A percentile compares a stretch with the other conserved stretches of the same genome.
Evolutionary conservation across 2,329 filamentous ascomycete genomes (phyloP).

Genomic region (Calonectria pteridis): DNA sequence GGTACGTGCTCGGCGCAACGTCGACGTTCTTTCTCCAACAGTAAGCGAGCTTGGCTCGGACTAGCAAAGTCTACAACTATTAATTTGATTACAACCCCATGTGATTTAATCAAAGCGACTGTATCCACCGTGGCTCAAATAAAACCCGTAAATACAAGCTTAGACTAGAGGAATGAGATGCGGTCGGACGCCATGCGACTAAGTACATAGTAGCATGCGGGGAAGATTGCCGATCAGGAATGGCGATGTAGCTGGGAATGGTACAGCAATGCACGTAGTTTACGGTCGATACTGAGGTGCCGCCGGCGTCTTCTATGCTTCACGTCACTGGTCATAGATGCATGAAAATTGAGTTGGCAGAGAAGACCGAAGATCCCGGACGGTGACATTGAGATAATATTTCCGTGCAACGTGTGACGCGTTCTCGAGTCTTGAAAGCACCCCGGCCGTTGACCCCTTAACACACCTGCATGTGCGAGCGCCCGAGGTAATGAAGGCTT

Average conservation of each 20-base stretch:
- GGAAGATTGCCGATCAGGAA: background rate
- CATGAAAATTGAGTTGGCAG: background rate
- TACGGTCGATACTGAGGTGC: background rate
- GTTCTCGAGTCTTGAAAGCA: background rate
- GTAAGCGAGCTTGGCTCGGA: background rate
- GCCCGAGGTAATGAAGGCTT: background rate
- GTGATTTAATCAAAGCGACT: background rate
- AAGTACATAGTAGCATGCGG: background rate
- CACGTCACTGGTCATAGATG: background rate
- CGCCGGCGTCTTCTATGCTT: background rate
- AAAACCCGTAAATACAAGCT: background rate
- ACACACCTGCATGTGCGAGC: background rate
- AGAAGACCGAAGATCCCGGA: background rate
- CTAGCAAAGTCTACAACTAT: background rate
- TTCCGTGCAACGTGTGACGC: background rate
- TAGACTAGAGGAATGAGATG: background rate
- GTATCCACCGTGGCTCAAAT: background rate
- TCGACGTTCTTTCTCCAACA: background rate
- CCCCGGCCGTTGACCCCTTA: conserved; percentile 2
- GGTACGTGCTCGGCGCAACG: background rate
- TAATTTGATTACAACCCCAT: background rate
- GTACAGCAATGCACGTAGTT: background rate
- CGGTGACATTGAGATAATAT: background rate
- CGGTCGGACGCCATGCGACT: background rate
- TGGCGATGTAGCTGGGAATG: background rate